Percentiles rank a stretch among this genome's conserved stretches.
These are phyloP conservation scores for Geranium incanum DNA, from an alignment of 441 rosid genomes.

Conservation along the genomic window DNA sequence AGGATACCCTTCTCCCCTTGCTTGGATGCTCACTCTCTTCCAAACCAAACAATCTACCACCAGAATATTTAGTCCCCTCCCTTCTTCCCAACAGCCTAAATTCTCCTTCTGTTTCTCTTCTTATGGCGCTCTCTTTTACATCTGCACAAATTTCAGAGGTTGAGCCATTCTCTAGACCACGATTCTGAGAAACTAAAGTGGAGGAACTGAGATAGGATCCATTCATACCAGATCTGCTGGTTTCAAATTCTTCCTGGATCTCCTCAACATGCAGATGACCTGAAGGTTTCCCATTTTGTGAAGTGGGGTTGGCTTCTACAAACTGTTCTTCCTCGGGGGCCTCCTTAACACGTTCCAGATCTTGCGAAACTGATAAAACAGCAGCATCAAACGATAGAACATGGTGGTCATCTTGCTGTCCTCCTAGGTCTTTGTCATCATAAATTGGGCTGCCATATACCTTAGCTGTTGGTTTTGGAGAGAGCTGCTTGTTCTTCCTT, in stretches of 20 bases:
- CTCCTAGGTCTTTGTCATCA: conserved; percentile 47
- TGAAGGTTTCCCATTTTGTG: conserved; percentile 26
- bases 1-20: conserved; percentile 79
- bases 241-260: conserved; percentile 61
- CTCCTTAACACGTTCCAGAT: conserved; percentile 45
- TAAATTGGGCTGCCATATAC: conserved; percentile 70
- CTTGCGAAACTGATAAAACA: conserved; percentile 73
- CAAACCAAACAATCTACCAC: conserved; percentile 60
- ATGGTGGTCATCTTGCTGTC: conserved; percentile 31
- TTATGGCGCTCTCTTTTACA: conserved; percentile 79
- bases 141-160: conserved; percentile 43
- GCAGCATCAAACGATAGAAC: conserved; percentile 92
- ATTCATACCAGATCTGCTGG: conserved; percentile 23
- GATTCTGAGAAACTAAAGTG: conserved; percentile 23
- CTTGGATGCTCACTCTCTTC: conserved; percentile 77
- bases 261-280: conserved; percentile 32
- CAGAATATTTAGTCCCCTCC: conserved; percentile 53
- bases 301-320: conserved; percentile 20
- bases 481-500: conserved; percentile 47
- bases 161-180: conserved; percentile 36
- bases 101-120: conserved; percentile 93
- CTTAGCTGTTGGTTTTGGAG: conserved; percentile 55
- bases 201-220: conserved; percentile 29
- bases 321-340: conserved; percentile 42
- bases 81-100: conserved; percentile 83